Evolutionary conservation across 73 alveolate genomes (phyloP).

Genomic region (Tetrahymena elliotti): DNA sequence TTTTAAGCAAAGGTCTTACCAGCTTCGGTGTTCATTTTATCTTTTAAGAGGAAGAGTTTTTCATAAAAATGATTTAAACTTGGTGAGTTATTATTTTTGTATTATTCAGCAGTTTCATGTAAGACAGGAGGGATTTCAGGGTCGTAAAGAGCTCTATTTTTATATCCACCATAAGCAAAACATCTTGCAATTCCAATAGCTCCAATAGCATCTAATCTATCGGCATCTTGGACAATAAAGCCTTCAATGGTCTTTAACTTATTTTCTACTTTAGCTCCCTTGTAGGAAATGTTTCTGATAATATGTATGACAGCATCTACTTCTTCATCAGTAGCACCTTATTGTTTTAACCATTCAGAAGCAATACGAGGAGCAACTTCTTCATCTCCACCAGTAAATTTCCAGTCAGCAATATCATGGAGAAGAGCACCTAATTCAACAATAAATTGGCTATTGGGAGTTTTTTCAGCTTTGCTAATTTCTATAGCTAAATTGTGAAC

Average conservation of each 20-base stretch:
- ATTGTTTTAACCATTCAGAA: neutral
- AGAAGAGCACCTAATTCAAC: slow-evolving; percentile 40
- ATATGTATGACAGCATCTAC: slow-evolving; percentile 8
- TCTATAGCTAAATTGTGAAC: slow-evolving; percentile 18
- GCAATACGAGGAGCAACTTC: slow-evolving; percentile 33
- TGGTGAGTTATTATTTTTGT: slow-evolving; percentile 44
- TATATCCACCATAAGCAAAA: slow-evolving; percentile 60
- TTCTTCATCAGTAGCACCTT: slow-evolving; percentile 8
- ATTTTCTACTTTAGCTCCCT: slow-evolving; percentile 29
- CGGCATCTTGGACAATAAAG: slow-evolving; percentile 62
- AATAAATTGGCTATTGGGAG: neutral
- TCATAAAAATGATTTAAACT: slow-evolving; percentile 63
- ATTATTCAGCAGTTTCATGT: slow-evolving; percentile 43
- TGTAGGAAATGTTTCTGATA: slow-evolving; percentile 22
- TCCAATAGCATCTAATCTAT: slow-evolving; percentile 66
- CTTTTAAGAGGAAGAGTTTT: slow-evolving; percentile 46
- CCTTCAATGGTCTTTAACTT: slow-evolving; percentile 52
- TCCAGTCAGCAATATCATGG: slow-evolving; percentile 38
- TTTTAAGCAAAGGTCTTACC: slow-evolving; percentile 53
- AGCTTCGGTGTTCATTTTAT: slow-evolving; percentile 62
- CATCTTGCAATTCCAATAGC: slow-evolving; percentile 73
- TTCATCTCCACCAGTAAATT: slow-evolving; percentile 32
- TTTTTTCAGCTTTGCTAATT: slow-evolving; percentile 14
- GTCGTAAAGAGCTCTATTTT: slow-evolving; percentile 49
- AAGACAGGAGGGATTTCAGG: slow-evolving; percentile 28